Evolutionary conservation across 2,329 filamentous ascomycete species (phyloP), one percentile per base, ranked within the genome.

Genomic region (Orbilia blumenaviensis): DNA sequence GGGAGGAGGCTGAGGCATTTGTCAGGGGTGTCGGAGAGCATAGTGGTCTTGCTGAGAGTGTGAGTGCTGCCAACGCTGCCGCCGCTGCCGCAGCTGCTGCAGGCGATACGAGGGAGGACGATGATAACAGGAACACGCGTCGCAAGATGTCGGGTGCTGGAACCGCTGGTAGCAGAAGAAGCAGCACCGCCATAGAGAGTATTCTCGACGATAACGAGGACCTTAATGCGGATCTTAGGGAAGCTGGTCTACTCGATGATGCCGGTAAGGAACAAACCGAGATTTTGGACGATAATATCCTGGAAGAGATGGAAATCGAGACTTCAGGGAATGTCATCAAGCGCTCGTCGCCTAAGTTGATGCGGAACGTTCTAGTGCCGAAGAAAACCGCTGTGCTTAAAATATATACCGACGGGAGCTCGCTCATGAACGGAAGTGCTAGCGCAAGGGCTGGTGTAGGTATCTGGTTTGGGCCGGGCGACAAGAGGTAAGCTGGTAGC

Each of bases 1-100:
- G 81, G 7, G 80, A 80, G 66, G 80, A 81, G 82, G 94, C 94
- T 0, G 89, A 94, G 80, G 88, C 88, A 18, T 97, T 92, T 81
- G 91, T 97, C 58, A 84, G 83, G 38, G 82, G 81, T 48, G 84
- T 82, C 27, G 81, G 80, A 50, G 78, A 78, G 83, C 78, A 83
- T 56, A 84, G 63, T 29, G 72, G 72, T 14, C 60, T 85, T 84
- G n/a, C 84, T 3, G 67, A 72, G 63, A 75, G 71, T 25, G 63
- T 62, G 42, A 61, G 54, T 34, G 61, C 69, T 54, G 58, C 69
- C 21, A 74, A 67, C 58, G 63, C 78, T 18, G 78, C 79, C 1
- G 61, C 50, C 9, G 48, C 54, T 9, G 50, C 67, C 1, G 60
- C 73, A 3, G 77, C 56, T 5, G 66, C 60, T 14, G 60, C 16